These are phyloP conservation scores for Colletotrichum siamense DNA, from an alignment of 2,329 filamentous ascomycete species.

Conservation along the genomic window DNA sequence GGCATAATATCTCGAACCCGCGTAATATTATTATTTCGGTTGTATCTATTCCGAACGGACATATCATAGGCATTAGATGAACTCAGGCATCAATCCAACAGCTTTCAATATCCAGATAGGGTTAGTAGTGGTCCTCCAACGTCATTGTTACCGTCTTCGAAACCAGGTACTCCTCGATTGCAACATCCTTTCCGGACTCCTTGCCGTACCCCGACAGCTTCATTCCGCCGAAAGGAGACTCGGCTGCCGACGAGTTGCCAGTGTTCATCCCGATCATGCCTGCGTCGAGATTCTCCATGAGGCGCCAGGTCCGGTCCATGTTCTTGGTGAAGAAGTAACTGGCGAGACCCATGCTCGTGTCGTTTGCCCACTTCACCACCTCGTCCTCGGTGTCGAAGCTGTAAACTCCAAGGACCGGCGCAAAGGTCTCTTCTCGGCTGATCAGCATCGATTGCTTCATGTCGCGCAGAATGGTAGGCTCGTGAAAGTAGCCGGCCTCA, in stretches of 20 bases:
- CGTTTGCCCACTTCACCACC: conserved; percentile 73
- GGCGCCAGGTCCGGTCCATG: conserved; percentile 41
- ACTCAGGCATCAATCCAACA: too few species aligned
- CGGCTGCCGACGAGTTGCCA: conserved; percentile 38
- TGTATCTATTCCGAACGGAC: neutral
- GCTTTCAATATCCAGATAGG: accelerated
- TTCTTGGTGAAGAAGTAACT: conserved; percentile 73
- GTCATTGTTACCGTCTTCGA: conserved; percentile 52
- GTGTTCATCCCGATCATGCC: conserved; percentile 63
- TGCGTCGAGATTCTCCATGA: conserved; percentile 61
- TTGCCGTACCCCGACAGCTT: conserved; percentile 54
- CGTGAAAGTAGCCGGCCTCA: conserved; percentile 68
- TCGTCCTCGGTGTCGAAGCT: conserved; percentile 75
- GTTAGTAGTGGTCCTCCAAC: conserved; percentile 41
- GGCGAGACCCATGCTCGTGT: conserved; percentile 73
- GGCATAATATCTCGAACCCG: neutral
- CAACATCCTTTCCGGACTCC: conserved; percentile 53
- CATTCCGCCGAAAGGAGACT: conserved; percentile 53
- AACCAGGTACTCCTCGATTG: conserved; percentile 50
- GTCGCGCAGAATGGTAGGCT: conserved; percentile 73
- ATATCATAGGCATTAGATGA: neutral
- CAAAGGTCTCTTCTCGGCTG: conserved; percentile 76
- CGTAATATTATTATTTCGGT: neutral
- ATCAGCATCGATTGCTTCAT: conserved; percentile 73
- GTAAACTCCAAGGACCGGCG: conserved; percentile 75